These are phyloP conservation scores for Fusarium sp. DNA, from an alignment of 2,329 filamentous ascomycete genomes.

Conservation along the genomic window DNA sequence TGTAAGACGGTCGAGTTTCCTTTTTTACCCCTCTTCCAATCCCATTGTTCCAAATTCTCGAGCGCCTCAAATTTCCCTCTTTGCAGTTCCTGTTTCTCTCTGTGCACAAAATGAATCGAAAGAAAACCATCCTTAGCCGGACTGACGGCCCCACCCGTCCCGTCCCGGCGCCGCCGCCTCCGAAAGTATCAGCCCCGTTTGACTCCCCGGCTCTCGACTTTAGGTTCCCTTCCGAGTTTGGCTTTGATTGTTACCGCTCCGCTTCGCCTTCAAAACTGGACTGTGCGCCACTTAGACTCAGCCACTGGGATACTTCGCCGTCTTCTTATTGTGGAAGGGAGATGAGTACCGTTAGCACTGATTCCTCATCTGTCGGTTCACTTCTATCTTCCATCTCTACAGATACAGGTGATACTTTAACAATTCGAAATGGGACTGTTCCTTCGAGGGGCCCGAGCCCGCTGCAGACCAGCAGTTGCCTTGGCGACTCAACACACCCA, in stretches of 20 bases:
- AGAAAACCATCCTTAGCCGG: neutral
- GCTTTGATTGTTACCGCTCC: conserved; percentile 24
- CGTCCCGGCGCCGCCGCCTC: conserved; percentile 2
- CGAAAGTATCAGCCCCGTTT: conserved; percentile 2
- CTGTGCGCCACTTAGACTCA: neutral
- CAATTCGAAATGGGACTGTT: conserved; percentile 10
- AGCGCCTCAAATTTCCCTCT: neutral
- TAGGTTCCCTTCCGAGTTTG: conserved; percentile 11
- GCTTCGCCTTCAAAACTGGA: conserved; percentile 26
- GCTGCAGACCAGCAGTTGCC: conserved; percentile 23
- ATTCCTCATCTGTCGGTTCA: conserved; percentile 47
- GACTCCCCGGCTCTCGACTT: neutral
- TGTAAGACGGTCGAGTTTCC: neutral
- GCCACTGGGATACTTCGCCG: conserved; percentile 1
- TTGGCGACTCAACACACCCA: conserved; percentile 26
- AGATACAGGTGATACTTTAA: conserved; percentile 42
- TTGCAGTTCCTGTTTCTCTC: neutral
- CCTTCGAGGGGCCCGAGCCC: conserved; percentile 45
- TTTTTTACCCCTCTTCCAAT: conserved; percentile 4
- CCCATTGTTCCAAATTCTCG: conserved; percentile 14
- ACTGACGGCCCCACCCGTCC: conserved; percentile 33
- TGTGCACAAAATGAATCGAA: neutral
- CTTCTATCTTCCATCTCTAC: conserved; percentile 48
- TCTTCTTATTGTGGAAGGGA: conserved; percentile 18
- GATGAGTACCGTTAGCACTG: conserved; percentile 44